Percentiles rank a stretch among this genome's conserved stretches.
These are phyloP conservation scores for Alternaria triticina DNA, from an alignment of 2,329 filamentous ascomycete species.

Conservation along the genomic window DNA sequence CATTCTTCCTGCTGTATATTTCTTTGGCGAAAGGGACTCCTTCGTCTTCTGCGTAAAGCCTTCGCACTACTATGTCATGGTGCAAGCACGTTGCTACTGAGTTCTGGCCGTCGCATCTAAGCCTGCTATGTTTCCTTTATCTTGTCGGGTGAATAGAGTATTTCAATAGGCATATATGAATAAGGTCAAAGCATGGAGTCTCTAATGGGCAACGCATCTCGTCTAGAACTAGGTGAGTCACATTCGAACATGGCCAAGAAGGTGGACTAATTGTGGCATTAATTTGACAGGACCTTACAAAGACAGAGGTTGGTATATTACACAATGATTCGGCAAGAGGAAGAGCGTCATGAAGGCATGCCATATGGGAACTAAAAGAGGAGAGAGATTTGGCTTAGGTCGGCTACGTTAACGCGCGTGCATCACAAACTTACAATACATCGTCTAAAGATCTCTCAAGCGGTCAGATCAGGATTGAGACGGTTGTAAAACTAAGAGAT, in stretches of 20 bases:
- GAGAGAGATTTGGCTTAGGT: not conserved
- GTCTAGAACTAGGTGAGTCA: not conserved
- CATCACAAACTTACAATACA: not conserved
- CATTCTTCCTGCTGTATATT: not conserved
- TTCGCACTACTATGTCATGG: not conserved
- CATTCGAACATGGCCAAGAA: not conserved
- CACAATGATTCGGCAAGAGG: not conserved
- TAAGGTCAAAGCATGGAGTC: not conserved
- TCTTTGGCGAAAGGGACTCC: not conserved
- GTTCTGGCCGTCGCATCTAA: not conserved
- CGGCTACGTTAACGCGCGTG: not conserved
- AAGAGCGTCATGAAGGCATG: not conserved
- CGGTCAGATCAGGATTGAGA: not conserved
- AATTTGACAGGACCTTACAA: not conserved
- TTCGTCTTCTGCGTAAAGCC: not conserved
- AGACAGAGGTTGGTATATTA: not conserved
- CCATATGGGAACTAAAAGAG: not conserved
- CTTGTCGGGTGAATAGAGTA: not conserved
- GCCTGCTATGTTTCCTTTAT: not conserved
- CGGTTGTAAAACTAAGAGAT: not conserved
- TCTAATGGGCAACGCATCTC: not conserved
- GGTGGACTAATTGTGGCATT: not conserved
- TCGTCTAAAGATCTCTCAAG: not conserved
- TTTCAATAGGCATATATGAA: not conserved
- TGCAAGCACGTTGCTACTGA: not conserved